These are phyloP conservation scores for Uronychia setigera DNA, from an alignment of 73 alveolate species.

Conservation along the genomic window DNA sequence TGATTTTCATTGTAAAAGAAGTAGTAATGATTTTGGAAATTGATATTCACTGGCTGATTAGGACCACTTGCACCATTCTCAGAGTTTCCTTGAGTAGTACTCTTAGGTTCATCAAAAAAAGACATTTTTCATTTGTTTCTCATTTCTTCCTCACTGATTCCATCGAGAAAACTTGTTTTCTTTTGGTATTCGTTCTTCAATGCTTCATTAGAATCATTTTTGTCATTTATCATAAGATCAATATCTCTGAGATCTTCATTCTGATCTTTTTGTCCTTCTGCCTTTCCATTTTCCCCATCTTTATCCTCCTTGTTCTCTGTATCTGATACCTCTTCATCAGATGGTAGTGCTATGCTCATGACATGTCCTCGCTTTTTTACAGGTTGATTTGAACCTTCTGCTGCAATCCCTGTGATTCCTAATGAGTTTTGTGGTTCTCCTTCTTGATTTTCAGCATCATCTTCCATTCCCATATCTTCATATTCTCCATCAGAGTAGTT, in stretches of 20 bases:
- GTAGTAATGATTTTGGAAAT: neutral
- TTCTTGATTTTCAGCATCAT: neutral
- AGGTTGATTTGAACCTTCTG: neutral
- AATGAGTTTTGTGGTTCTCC: neutral
- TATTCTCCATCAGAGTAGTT: neutral
- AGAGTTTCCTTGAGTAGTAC: neutral
- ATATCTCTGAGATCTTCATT: neutral
- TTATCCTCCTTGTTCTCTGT: neutral
- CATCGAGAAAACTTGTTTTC: neutral
- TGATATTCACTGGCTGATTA: neutral
- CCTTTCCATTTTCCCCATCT: neutral
- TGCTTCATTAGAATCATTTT: neutral
- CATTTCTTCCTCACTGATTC: neutral
- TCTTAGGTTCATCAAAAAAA: neutral
- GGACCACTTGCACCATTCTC: neutral
- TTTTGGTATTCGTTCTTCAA: neutral
- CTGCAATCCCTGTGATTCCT: neutral
- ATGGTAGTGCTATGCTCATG: conserved; percentile 11
- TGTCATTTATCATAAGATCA: neutral
- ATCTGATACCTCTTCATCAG: neutral
- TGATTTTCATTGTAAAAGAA: neutral
- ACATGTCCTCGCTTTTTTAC: conserved; percentile 3
- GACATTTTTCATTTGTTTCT: neutral
- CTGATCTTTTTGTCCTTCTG: neutral
- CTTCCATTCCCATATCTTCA: neutral